Base-by-base conservation (phyloP, 352 stramenopile species). In the Lagenidium sp. region DNA sequence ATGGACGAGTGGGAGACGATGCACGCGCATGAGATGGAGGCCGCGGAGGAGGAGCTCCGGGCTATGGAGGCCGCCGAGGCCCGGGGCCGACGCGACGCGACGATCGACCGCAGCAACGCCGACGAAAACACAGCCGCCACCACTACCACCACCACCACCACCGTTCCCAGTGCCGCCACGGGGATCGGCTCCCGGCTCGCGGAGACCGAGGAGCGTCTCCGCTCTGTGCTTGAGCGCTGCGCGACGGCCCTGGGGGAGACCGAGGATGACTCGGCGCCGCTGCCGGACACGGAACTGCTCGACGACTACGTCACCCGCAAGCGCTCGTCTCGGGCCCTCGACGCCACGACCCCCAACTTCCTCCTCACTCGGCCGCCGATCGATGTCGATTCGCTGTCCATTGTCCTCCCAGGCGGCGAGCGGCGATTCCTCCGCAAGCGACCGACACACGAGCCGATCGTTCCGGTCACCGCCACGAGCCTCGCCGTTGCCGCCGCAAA, bases 1-100 rank as follows among this genome's bases (percentile, higher is more conserved):
- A 57, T 68, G 48, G 78, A 92, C 36, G 80, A 95, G 54, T 94
- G 81, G 81, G 81, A 93, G 41, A 48, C 56, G n/a, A 85, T 87
- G 65, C 75, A 90, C 30, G 68, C 60, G 16, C 63, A 85, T 39
- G 79, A 87, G 50, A 82, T 93, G 60, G 82, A 93, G 55, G 76
- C 74, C 6, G 68, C 61, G 0, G 65, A 87, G 39, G 79, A 87
- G 37, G 70, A 70, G 57, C 63, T 85, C 44, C 55, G 41, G 8
- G 68, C 58, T 8, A 75, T 84, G 70, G 68, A 81, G 47, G 55
- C 52, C 22, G 74, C 66, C 15, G 60, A 79, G 54, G 15, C 15
- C 8, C 28, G 28, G 28, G 28, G 15, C 8, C 28, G 28, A 8
- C 54, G 53, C 41, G 41, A 31, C 10, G 38, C 46, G 23, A 32